These are phyloP conservation scores for Thelonectria olida DNA, from an alignment of 2,329 filamentous ascomycete species.

Conservation along the genomic window DNA sequence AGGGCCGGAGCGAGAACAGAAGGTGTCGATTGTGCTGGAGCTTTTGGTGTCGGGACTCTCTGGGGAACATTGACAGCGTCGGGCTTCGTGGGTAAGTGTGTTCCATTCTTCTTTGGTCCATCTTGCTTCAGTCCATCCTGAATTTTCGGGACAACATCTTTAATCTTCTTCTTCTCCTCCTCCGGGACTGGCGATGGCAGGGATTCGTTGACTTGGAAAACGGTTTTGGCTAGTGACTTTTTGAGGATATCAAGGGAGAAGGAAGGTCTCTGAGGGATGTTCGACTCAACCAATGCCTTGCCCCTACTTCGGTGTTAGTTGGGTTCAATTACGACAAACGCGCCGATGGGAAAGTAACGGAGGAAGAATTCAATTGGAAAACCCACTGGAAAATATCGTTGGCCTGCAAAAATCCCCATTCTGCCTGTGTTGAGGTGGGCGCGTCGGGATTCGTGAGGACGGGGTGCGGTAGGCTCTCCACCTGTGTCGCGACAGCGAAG, in stretches of 20 bases:
- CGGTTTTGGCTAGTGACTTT: constrained; percentile 46
- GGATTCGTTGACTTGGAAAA: constrained; percentile 30
- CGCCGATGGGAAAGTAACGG: constrained; percentile 27
- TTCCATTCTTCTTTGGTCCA: constrained; percentile 23
- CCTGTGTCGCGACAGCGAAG: constrained; percentile 80
- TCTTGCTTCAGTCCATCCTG: constrained; percentile 26
- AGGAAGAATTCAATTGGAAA: constrained; percentile 21
- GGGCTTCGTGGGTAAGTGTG: constrained; percentile 17
- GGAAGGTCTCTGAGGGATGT: constrained; percentile 59
- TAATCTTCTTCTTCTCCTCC: constrained; percentile 15
- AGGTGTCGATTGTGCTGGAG: constrained; percentile 20
- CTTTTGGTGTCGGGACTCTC: constrained; percentile 21
- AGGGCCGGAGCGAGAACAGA: constrained; percentile 1
- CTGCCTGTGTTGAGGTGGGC: constrained; percentile 59
- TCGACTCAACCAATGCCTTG: constrained; percentile 60
- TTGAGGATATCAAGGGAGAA: constrained; percentile 55
- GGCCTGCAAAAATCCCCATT: constrained; percentile 65
- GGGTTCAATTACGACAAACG: constrained; percentile 23
- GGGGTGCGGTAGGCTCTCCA: constrained; percentile 67
- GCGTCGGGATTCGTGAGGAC: constrained; percentile 66
- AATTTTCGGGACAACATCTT: constrained; percentile 10
- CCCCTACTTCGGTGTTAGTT: constrained; percentile 44
- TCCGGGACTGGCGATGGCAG: constrained; percentile 19
- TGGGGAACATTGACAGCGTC: constrained; percentile 19
- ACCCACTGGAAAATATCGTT: constrained; percentile 70